These are phyloP conservation scores for Blastomyces emzantsi DNA, from an alignment of 2,329 filamentous ascomycete genomes.

Conservation along the genomic window DNA sequence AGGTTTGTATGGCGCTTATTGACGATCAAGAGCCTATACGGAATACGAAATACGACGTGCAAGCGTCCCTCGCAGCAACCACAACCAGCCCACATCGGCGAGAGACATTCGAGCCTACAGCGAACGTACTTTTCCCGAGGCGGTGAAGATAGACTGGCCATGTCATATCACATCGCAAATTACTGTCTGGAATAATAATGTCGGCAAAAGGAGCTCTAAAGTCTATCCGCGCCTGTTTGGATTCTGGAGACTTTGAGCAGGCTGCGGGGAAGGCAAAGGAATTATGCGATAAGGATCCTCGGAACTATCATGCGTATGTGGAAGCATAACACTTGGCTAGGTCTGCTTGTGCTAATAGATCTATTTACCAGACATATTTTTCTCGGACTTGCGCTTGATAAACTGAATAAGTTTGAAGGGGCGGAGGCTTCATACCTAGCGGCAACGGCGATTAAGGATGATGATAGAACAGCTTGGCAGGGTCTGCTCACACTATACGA, in stretches of 20 bases:
- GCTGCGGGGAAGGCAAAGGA: slow-evolving; percentile 60
- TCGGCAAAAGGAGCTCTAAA: slow-evolving; percentile 65
- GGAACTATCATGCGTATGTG: slow-evolving; percentile 71
- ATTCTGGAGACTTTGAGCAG: slow-evolving; percentile 68
- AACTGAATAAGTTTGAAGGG: slow-evolving; percentile 59
- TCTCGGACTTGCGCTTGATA: slow-evolving; percentile 74
- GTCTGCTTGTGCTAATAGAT: slow-evolving; percentile 9
- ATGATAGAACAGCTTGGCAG: slow-evolving; percentile 82
- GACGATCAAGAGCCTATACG: background rate
- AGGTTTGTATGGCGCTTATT: background rate
- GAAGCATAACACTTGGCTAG: background rate
- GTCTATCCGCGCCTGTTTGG: slow-evolving; percentile 67
- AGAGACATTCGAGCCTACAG: background rate
- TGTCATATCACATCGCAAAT: background rate
- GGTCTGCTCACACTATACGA: slow-evolving; percentile 81
- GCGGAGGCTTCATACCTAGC: slow-evolving; percentile 67
- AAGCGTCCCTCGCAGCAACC: slow-evolving; percentile 12
- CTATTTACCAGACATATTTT: slow-evolving; percentile 59
- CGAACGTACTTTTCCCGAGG: no score
- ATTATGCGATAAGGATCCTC: slow-evolving; percentile 61
- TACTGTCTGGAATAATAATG: slow-evolving; percentile 23
- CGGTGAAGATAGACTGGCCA: background rate
- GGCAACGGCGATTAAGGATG: slow-evolving; percentile 61
- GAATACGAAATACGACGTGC: slow-evolving; percentile 16
- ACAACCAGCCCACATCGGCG: background rate